Evolutionary conservation across 345 rosid species (phyloP), one percentile per base, ranked within the genome.

Genomic region (Eucalyptus guilfoylei): DNA sequence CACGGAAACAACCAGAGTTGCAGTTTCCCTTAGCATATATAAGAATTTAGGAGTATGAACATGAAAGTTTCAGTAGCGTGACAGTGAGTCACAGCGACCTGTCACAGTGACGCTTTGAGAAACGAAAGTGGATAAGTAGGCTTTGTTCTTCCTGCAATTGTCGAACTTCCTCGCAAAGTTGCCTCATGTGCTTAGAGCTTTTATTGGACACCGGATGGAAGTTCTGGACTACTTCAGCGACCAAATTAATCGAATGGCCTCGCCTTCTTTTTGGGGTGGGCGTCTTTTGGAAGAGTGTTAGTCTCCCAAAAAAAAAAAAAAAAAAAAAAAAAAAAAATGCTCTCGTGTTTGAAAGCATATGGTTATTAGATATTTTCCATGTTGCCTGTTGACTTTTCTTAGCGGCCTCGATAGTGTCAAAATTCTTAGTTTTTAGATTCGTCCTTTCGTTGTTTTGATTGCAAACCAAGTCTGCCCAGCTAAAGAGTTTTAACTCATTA

Each of bases 171-270:
- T 50, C 0, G 21, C 54, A 50, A 50, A 50, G 54, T 50, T 0
- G 54, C 54, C 54, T 50, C 54, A 50, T 50, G 54, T 50, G 54
- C 54, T 0, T 2, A 50, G 21, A 50, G 21, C 8, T 50, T 50
- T 6, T 50, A 50, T 6, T 50, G 54, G 54, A 50, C 54, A 50
- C 0, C 4, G 32, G 69, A 60, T 4, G 32, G 32, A 0, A 28
- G 32, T n/a, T n/a, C 2, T 1, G 14, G 9, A 6, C 16, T 28
- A 6, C 34, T 62, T 62, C 69, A 13, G 69, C 16, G 4, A 62
- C 69, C 69, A 62, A 62, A 0, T 13, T 13, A 0, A 62, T 30
- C 15, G 16, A 1, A 28, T 0, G 69, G 69, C 34, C 69, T 62
- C n/a, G n/a, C 0, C 64, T 58, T 58, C 64, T 26, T 26, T 58